Evolutionary conservation across 257 asterid species (phyloP).

Genomic region (Solanum sejunctum): DNA sequence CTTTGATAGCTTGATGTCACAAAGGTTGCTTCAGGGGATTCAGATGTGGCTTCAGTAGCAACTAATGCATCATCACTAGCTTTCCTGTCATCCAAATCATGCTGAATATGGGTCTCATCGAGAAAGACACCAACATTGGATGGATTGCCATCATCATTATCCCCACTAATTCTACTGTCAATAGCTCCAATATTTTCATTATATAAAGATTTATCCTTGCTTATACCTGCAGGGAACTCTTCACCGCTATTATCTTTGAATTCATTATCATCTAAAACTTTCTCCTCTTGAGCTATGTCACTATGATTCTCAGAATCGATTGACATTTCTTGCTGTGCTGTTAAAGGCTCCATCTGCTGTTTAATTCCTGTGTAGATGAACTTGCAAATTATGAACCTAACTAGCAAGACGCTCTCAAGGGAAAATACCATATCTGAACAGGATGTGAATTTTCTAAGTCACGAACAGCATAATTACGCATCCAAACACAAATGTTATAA

Average conservation of each 20-base stretch:
- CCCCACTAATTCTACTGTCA: slow-evolving; percentile 30
- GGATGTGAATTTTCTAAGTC: neutral
- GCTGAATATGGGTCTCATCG: slow-evolving; percentile 9
- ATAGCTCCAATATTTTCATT: slow-evolving; percentile 26
- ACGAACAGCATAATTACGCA: neutral
- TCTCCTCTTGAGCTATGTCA: slow-evolving; percentile 25
- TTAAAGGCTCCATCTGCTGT: slow-evolving; percentile 53
- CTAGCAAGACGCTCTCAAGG: neutral
- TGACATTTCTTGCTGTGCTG: slow-evolving; percentile 41
- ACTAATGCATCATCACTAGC: slow-evolving; percentile 19
- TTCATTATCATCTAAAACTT: slow-evolving; percentile 27
- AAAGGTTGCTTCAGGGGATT: slow-evolving; percentile 23
- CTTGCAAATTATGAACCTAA: slow-evolving; percentile 4
- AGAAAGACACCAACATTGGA: slow-evolving; percentile 20
- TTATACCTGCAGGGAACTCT: slow-evolving; percentile 28
- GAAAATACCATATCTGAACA: neutral
- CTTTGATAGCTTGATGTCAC: slow-evolving; percentile 21
- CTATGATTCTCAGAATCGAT: slow-evolving; percentile 29
- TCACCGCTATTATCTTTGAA: slow-evolving; percentile 19
- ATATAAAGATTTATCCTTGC: slow-evolving; percentile 22
- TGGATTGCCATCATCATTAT: slow-evolving; percentile 20
- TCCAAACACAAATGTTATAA: neutral
- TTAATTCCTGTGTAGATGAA: slow-evolving; percentile 31
- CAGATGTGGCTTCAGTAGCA: slow-evolving; percentile 31
- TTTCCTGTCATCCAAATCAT: slow-evolving; percentile 24